Evolutionary conservation across 148 eudicot species (phyloP).

Genomic region (Pouteria glomerata): DNA sequence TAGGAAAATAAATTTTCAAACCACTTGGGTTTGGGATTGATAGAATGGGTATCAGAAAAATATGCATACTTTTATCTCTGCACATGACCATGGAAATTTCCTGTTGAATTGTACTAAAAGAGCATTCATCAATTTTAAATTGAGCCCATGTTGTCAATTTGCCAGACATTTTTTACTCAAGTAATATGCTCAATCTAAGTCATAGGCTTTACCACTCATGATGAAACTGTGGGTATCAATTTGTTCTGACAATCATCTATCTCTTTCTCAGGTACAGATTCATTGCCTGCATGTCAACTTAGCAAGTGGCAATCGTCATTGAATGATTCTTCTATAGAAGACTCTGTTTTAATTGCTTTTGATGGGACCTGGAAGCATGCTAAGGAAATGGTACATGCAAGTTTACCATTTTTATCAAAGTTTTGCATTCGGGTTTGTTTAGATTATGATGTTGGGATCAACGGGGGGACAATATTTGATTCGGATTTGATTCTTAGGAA

Average conservation of each 20-base stretch:
- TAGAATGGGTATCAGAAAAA: too few species aligned
- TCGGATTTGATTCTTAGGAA: constrained; percentile 82
- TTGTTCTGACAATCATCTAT: neutral
- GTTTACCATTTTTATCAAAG: constrained; percentile 77
- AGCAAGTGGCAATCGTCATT: constrained; percentile 39
- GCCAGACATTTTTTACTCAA: too few species aligned
- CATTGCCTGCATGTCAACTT: constrained; percentile 45
- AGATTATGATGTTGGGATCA: constrained; percentile 46
- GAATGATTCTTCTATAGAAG: constrained; percentile 6
- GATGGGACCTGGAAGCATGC: constrained; percentile 99
- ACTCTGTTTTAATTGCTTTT: constrained; percentile 62
- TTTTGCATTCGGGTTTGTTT: constrained; percentile 69
- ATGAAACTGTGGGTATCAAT: neutral
- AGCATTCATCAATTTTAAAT: too few species aligned
- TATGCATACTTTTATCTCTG: too few species aligned
- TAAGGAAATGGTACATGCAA: constrained; percentile 91
- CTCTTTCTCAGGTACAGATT: constrained; percentile 50
- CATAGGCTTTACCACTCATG: neutral
- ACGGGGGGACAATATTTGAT: constrained; percentile 71
- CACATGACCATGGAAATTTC: too few species aligned
- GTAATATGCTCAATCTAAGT: neutral
- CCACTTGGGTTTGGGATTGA: too few species aligned
- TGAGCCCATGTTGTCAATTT: too few species aligned
- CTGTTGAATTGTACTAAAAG: too few species aligned
- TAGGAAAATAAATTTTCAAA: too few species aligned